Evolutionary conservation across 768 basidiomycete species (phyloP).

Genomic region (Mrakia hoshinonis): DNA sequence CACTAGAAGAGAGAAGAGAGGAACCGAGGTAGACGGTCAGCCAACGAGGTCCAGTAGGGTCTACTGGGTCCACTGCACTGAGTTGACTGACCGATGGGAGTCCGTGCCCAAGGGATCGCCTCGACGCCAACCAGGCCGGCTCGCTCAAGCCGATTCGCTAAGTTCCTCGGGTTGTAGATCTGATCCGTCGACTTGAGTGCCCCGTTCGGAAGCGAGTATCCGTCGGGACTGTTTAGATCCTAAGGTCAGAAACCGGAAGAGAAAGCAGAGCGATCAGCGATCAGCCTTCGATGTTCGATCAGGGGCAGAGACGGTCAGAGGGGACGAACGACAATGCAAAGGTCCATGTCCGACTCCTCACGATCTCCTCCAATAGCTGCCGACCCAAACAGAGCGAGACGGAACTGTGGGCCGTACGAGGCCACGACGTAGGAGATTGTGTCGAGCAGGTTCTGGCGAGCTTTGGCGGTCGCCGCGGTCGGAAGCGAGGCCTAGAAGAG

Average conservation of each 20-base stretch:
- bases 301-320: no score
- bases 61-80: no score
- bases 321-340: conserved; percentile 23
- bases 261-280: no score
- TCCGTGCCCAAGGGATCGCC: conserved; percentile 10
- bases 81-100: conserved; percentile 13
- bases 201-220: conserved; percentile 3
- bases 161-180: conserved; percentile 21
- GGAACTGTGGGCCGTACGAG: neutral
- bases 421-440: conserved; percentile 10
- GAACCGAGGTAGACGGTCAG: neutral
- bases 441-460: conserved; percentile 7
- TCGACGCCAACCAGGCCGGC: conserved; percentile 5
- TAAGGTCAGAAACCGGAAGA: no score
- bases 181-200: neutral
- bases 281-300: no score
- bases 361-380: conserved; percentile 25
- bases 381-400: conserved; percentile 24
- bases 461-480: neutral
- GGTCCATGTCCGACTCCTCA: conserved; percentile 22
- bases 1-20: neutral
- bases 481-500: neutral
- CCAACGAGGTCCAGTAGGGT: no score
- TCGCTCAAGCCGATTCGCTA: conserved; percentile 8
- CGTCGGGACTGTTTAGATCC: conserved; percentile 17